Evolutionary conservation across 305 asterid genomes (phyloP), one percentile per base, ranked within the genome.

Genomic region (Rubia peregrina): DNA sequence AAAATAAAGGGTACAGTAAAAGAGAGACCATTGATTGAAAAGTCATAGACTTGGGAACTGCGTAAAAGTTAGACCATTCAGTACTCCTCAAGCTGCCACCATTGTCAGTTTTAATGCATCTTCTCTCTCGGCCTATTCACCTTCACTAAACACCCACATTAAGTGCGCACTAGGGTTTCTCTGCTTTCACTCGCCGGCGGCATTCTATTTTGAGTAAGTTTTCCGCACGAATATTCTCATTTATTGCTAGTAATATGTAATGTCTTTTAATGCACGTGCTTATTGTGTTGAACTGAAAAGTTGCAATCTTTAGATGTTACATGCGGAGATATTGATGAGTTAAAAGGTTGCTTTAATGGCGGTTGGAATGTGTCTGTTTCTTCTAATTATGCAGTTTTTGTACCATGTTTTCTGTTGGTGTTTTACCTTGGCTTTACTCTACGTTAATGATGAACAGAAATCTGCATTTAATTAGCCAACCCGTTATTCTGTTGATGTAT

Each of bases 31-130:
- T 51, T 51, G 59, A 51, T 51, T 33, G 22, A 36, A 41, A 62
- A 14, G 66, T 17, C 61, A 74, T 33, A 67, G 70, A 78, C 36
- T 73, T 60, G 80, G 82, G 82, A 80, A 75, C 77, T 73, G 81
- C 65, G 40, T 7, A 48, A 68, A 65, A 74, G 59, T 51, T 9
- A 51, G 59, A 51, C 59, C 59, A 51, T 51, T 42, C 71, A 70
- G 53, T 65, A 21, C 69, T 48, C 63, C 70, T 33, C 66, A 68
- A 78, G 76, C 76, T 63, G 67, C 48, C 53, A 38, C 73, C 71
- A 40, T 70, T 33, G 33, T 61, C 61, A 46, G 33, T 40, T 40
- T 64, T 68, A n/a, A 59, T 63, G 26, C 33, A 0, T 1, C 22
- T 46, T 13, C 17, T 7, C 73, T 40, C 42, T 62, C 33, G 13